Evolutionary conservation across 345 rosid species (phyloP), one percentile per base, ranked within the genome.

Genomic region (Rhizophora mangle): DNA sequence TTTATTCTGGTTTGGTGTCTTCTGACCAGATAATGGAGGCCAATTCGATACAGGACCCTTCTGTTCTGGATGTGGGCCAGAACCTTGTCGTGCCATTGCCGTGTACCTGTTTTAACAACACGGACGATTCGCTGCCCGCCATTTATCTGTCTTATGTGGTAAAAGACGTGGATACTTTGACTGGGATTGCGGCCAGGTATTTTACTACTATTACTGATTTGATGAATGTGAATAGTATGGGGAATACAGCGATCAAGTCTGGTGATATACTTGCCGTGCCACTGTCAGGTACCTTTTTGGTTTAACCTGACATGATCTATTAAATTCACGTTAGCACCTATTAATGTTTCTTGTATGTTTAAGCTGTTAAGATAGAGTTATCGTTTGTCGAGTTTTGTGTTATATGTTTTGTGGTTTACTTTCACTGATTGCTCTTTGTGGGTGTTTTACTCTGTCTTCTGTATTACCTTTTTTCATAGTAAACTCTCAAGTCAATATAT

Each of bases 181-280:
- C 83, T 5, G 92, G 85, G 46, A 85, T 94, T 43, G 98, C 97
- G 0, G 81, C 86, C 11, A 82, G 86, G 57, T 91, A 88, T 64
- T 70, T 84, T 2, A 94, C 98, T 10, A 88, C 90, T 1, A 76
- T 94, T 54, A 83, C 95, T 11, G 98, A 94, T 79, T 89, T 94
- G 84, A 94, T 88, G 81, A 87, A 91, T 76, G 98, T 89, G 51
- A 94, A 94, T 77, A 93, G 95, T 29, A 89, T 91, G 96, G 98
- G 98, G 72, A 87, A 85, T 74, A 64, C 88, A 29, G 83, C 86
- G 11, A 82, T 91, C 51, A 81, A 72, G 60, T 84, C 82, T 8
- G 95, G 93, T 9, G 98, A 94, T 60, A 94, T 94, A 54, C 86
- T 94, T 55, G 85, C 96, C 29, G 96, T 91, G 32, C 95, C 98